Evolutionary conservation across 78 protist genomes (phyloP), one percentile per base, ranked within the genome.

Genomic region (Creolimax fragrantissima): DNA sequence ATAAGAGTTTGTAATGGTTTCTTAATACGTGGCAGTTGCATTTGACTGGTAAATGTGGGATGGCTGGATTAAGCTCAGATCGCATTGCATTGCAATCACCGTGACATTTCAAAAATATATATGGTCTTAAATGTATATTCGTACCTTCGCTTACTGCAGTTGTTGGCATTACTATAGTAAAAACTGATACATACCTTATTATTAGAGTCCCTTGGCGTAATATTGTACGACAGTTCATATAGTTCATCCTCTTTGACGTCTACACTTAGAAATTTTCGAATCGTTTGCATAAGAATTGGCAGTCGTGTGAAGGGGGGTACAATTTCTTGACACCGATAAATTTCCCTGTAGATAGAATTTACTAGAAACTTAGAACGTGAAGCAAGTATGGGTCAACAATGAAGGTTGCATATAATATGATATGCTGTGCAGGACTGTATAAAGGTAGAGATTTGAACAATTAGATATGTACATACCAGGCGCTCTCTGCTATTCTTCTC

Each of bases 391-490:
- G n/a, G n/a, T n/a, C n/a, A n/a, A n/a, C n/a, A n/a, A n/a, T n/a
- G n/a, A n/a, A n/a, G n/a, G n/a, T n/a, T n/a, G n/a, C n/a, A n/a
- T n/a, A n/a, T n/a, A n/a, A n/a, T n/a, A n/a, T n/a, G n/a, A n/a
- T n/a, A n/a, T n/a, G n/a, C n/a, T n/a, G n/a, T n/a, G n/a, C n/a
- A n/a, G n/a, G n/a, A n/a, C n/a, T n/a, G n/a, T n/a, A n/a, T n/a
- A n/a, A n/a, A n/a, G n/a, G n/a, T n/a, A n/a, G n/a, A n/a, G n/a
- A n/a, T n/a, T n/a, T n/a, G n/a, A n/a, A n/a, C n/a, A n/a, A n/a
- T n/a, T n/a, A n/a, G n/a, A n/a, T n/a, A n/a, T n/a, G n/a, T n/a
- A 58, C 74, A 84, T 84, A 84, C 88, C 88, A 24, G 43, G 90
- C 90, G 43, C 45, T 88, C 37, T 88, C 90, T 35, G 47, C 90